Conservation (phyloP, 2,329 filamentous ascomycete genomes). For the Fusarium brachygibbosum region DNA sequence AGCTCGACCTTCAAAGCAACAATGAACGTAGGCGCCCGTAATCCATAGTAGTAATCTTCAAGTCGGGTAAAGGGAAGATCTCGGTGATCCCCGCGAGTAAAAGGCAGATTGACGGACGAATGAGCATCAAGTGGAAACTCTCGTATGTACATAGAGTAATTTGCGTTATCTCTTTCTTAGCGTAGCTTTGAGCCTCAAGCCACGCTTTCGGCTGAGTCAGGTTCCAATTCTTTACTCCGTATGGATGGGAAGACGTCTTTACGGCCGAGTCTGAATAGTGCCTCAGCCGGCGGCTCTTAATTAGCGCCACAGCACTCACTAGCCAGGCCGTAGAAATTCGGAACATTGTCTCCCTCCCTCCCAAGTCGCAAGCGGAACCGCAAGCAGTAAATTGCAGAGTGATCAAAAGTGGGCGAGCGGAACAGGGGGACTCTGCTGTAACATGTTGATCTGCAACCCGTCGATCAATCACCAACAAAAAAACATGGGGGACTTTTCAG, state of each 20-base stretch:
- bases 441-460: not conserved
- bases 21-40: not conserved
- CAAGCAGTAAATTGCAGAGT: slow-evolving; percentile 18
- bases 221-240: not conserved
- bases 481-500: slow-evolving; percentile 1
- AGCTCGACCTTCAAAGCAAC: not conserved
- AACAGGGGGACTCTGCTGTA: not conserved
- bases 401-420: slow-evolving; percentile 13
- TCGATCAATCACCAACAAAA: slow-evolving; percentile 16
- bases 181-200: slow-evolving; percentile 30
- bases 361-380: slow-evolving; percentile 26
- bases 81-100: slow-evolving; percentile 23
- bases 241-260: not conserved
- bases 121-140: slow-evolving; percentile 6
- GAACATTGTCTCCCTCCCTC: not conserved
- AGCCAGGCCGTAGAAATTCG: slow-evolving; percentile 8
- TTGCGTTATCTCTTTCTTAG: slow-evolving; percentile 23
- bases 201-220: slow-evolving; percentile 8
- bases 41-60: not conserved
- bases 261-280: slow-evolving; percentile 6
- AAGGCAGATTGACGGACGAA: slow-evolving; percentile 12
- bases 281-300: not conserved
- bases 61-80: slow-evolving; percentile 22
- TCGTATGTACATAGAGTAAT: slow-evolving; percentile 8
- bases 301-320: slow-evolving; percentile 7